Evolutionary conservation across 2,329 filamentous ascomycete genomes (phyloP).

Genomic region (Apiospora hydei): DNA sequence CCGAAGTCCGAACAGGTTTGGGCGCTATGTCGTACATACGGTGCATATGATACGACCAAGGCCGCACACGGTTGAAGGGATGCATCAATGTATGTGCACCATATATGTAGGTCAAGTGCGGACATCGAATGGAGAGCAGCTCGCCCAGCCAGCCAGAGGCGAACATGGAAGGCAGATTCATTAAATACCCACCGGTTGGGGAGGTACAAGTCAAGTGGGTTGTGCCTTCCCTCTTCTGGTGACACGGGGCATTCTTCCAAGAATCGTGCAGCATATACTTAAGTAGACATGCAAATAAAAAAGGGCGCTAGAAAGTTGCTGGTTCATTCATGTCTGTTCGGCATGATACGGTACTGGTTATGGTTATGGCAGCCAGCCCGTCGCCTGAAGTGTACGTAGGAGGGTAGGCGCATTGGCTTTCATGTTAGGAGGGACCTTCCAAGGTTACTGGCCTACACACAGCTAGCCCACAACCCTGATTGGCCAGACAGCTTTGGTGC

Average conservation of each 20-base stretch:
- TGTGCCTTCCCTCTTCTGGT: background rate
- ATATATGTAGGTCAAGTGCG: background rate
- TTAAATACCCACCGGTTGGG: background rate
- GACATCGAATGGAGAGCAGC: background rate
- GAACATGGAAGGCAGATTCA: background rate
- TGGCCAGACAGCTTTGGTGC: background rate
- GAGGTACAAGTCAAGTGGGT: background rate
- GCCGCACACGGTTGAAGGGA: background rate
- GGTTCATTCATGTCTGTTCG: background rate
- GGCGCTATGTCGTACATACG: background rate
- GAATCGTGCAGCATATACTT: background rate
- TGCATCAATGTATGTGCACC: background rate
- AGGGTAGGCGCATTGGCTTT: background rate
- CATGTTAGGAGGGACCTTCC: too few species aligned
- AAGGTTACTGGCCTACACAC: background rate
- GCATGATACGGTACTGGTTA: background rate
- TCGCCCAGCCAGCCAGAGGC: background rate
- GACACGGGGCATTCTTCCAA: background rate
- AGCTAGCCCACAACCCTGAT: background rate
- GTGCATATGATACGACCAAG: conserved; percentile 9
- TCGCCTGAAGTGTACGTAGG: background rate
- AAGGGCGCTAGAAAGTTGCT: background rate
- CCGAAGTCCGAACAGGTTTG: background rate
- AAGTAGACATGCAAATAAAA: too few species aligned
- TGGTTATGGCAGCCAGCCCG: too few species aligned